Conservation (phyloP, 2,329 filamentous ascomycete genomes). For the Phialocephala sp. region DNA sequence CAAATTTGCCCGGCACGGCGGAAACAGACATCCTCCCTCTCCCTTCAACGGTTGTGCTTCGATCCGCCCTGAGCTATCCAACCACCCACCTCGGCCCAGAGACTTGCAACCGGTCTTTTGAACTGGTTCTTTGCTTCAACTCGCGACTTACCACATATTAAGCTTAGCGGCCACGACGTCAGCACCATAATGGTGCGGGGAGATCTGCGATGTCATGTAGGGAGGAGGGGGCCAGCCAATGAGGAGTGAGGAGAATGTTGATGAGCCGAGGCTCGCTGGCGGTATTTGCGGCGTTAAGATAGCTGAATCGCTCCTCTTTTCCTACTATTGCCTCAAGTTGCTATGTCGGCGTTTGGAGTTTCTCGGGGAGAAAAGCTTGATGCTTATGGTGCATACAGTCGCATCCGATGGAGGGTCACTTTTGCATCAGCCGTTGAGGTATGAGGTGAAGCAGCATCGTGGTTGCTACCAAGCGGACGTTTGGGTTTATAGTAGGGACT, state of each 20-base stretch:
- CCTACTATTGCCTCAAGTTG: not conserved
- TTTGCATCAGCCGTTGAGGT: not conserved
- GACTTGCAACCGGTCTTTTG: not conserved
- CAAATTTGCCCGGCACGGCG: not conserved
- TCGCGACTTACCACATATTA: slow-evolving; percentile 5
- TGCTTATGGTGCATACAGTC: not conserved
- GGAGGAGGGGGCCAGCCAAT: not conserved
- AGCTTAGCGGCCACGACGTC: slow-evolving; percentile 16
- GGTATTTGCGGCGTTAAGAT: slow-evolving; percentile 1
- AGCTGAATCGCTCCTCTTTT: not conserved
- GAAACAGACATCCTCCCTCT: not conserved
- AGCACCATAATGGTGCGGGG: slow-evolving; percentile 14
- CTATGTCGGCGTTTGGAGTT: not conserved
- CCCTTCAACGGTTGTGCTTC: not conserved
- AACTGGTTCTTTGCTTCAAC: slow-evolving; percentile 2
- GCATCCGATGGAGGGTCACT: not conserved
- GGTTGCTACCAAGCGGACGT: not conserved
- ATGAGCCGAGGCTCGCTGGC: slow-evolving; percentile 1
- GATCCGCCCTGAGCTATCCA: not conserved
- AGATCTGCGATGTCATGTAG: not conserved
- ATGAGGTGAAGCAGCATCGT: not conserved
- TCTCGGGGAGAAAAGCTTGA: not conserved
- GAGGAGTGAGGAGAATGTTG: no score
- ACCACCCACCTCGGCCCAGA: not conserved
- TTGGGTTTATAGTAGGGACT: not conserved